Conservation (phyloP, 768 basidiomycete genomes). For the Naganishia vishniacii region DNA sequence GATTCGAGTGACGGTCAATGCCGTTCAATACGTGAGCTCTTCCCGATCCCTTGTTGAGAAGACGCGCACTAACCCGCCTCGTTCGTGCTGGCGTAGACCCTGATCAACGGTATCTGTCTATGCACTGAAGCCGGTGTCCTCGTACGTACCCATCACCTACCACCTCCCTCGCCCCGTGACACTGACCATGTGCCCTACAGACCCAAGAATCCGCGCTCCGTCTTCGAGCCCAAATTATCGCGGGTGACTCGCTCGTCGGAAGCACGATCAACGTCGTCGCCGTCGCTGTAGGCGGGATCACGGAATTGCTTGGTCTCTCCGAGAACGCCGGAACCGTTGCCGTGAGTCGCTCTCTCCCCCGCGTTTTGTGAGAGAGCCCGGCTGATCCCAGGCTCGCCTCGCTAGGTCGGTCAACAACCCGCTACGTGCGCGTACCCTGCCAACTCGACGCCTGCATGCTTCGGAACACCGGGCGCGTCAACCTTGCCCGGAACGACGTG, state of each 20-base stretch:
- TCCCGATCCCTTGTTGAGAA: not conserved
- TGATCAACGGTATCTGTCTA: constrained; percentile 13
- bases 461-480: not conserved
- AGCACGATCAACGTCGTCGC: not conserved
- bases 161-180: too few species aligned
- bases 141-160: not conserved
- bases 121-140: constrained; percentile 8
- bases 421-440: constrained; percentile 9
- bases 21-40: too few species aligned
- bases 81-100: not conserved
- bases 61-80: not conserved
- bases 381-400: not conserved
- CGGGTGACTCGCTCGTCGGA: not conserved
- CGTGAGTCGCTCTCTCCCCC: not conserved
- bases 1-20: not conserved
- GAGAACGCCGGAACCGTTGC: not conserved
- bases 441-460: not conserved
- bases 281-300: not conserved
- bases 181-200: not conserved
- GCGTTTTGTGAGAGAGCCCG: not conserved
- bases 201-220: not conserved
- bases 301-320: not conserved
- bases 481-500: constrained; percentile 5
- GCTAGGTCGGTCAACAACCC: not conserved
- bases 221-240: not conserved